Percentiles rank a stretch among this genome's conserved stretches.
Evolutionary conservation across 345 rosid species (phyloP).

Genomic region (Iberis pinnata): DNA sequence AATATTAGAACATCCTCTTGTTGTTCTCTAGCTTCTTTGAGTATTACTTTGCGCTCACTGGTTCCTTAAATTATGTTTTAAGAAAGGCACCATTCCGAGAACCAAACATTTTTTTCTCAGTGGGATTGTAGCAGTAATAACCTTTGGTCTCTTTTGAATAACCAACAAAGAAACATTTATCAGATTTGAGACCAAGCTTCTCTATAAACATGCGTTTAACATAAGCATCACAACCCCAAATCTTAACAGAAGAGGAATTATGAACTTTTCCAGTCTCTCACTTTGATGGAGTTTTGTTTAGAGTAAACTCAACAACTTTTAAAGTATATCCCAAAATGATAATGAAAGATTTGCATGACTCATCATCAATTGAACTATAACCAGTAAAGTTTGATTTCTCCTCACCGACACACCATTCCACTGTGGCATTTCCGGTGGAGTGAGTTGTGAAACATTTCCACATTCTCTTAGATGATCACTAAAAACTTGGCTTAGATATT

Average conservation of each 20-base stretch:
- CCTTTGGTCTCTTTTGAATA: neutral
- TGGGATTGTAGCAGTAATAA: neutral
- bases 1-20: neutral
- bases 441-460: neutral
- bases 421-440: too few relatives aligned
- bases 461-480: neutral
- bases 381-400: too few relatives aligned
- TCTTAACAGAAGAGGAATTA: neutral
- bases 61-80: neutral
- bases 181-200: too few relatives aligned
- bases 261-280: neutral
- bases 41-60: neutral
- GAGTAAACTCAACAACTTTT: too few relatives aligned
- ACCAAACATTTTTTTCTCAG: neutral
- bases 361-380: too few relatives aligned
- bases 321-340: too few relatives aligned
- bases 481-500: neutral
- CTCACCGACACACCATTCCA: neutral
- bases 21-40: neutral
- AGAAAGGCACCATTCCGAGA: neutral
- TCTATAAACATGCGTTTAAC: too few relatives aligned
- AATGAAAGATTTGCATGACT: too few relatives aligned
- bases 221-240: too few relatives aligned
- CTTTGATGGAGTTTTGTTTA: too few relatives aligned
- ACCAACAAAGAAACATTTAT: too few relatives aligned